Base-by-base conservation (phyloP, 306 rosid species). In the Ormosia semicastrata region DNA sequence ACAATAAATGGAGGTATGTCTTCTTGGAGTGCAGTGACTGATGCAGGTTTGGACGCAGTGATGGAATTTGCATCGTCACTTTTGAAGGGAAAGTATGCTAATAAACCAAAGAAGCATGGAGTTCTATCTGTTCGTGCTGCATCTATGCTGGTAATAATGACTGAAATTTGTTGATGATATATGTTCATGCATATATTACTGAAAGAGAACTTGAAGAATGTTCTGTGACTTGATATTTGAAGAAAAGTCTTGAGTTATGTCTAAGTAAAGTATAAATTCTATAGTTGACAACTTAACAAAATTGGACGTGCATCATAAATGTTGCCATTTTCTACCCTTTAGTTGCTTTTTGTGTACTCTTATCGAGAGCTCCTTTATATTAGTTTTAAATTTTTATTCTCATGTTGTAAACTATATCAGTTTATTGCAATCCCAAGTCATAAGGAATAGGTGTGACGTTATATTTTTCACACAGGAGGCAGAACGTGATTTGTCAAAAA, bases 61-160 rank as follows among this genome's bases (percentile, higher is more conserved):
- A 76, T 36, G 84, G 97, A 92, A 52, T 87, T 95, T 66, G 87
- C 97, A 72, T 92, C 94, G 70, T 77, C 89, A 34, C 64, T 89
- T 41, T 75, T 91, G 58, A 95, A 89, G 81, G 93, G 90, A 73
- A 93, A 89, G 82, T 52, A 78, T 72, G 41, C 83, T 15, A 91
- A 86, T 76, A 76, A 85, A 71, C 83, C 90, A 17, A 93, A 92
- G 89, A 88, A 87, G 86, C 86, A 89, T 57, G 91, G 99, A 82
- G 84, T 81, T 82, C 85, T 95, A 33, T 91, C 99, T 78, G 89
- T 73, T 74, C 98, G 99, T 66, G 97, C 99, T 39, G 97, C 99
- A 59, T 91, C 97, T 6, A 93, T 95, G 99, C 88, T 95, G 97
- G 98, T 94, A 92, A 88, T 68, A 57, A 71, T 73, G 46, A 44